Percentiles rank a stretch among this genome's conserved stretches.
These are phyloP conservation scores for Zoysia japonica DNA, from an alignment of 176 grass and related monocot genomes.

Conservation along the genomic window DNA sequence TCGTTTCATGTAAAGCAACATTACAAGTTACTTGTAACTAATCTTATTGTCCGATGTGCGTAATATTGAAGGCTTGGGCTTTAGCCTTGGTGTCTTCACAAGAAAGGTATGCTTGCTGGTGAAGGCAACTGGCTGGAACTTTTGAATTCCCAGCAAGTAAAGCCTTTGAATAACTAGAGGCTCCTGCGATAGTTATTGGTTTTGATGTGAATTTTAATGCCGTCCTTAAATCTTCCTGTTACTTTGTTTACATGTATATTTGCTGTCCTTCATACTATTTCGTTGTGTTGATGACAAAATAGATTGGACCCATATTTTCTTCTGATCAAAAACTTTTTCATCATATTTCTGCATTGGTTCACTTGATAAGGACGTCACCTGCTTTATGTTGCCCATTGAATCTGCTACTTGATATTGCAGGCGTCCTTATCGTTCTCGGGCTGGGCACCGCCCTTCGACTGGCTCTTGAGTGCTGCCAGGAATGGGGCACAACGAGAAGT, in stretches of 20 bases:
- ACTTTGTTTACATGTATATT: not conserved
- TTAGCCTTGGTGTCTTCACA: conserved; percentile 14
- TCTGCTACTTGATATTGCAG: conserved; percentile 41
- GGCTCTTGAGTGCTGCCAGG: conserved; percentile 85
- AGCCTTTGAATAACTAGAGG: not conserved
- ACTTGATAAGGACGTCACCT: not conserved
- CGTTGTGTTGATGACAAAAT: not conserved
- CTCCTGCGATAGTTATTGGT: not conserved
- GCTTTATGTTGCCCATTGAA: conserved; percentile 27
- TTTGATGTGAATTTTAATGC: not conserved
- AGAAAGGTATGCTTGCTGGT: conserved; percentile 7
- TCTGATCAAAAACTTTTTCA: not conserved
- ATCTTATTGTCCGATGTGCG: not conserved
- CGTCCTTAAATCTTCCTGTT: not conserved
- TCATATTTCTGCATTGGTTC: conserved; percentile 2
- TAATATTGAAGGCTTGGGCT: conserved; percentile 5
- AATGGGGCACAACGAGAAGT: conserved; percentile 65
- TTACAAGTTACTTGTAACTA: conserved; percentile 17
- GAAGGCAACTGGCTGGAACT: not conserved
- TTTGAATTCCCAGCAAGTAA: not conserved
- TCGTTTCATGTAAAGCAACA: not conserved
- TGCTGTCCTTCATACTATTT: not conserved
- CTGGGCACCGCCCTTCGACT: conserved; percentile 92
- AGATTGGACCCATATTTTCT: not conserved
- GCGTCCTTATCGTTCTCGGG: conserved; percentile 88